Conservation (phyloP, 257 asterid genomes). For the Nicotiana tomentosiformis region DNA sequence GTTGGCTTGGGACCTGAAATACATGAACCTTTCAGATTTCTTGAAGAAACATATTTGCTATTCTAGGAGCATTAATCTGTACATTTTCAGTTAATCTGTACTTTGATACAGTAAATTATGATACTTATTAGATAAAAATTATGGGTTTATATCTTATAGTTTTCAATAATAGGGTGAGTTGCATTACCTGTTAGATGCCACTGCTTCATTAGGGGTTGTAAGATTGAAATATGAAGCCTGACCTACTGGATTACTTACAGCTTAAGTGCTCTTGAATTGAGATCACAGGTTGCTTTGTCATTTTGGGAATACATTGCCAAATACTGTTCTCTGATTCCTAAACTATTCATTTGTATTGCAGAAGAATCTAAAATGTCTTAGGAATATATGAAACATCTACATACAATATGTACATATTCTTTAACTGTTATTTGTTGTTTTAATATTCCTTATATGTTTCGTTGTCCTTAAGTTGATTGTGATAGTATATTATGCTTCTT, state of each 20-base stretch:
- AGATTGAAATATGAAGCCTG: background rate
- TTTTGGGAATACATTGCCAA: background rate
- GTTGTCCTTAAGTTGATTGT: too few relatives aligned
- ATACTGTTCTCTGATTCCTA: background rate
- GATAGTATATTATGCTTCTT: too few relatives aligned
- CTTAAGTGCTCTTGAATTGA: background rate
- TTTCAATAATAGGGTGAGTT: background rate
- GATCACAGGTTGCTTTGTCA: background rate
- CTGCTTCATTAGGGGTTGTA: background rate
- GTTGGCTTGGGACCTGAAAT: background rate
- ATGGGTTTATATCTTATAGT: background rate
- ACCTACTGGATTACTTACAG: background rate
- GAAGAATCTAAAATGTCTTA: too few relatives aligned
- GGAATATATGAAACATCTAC: too few relatives aligned
- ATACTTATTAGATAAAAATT: background rate
- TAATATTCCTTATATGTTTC: too few relatives aligned
- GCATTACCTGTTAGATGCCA: background rate
- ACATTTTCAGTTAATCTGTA: background rate
- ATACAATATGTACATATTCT: too few relatives aligned
- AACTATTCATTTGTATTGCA: background rate
- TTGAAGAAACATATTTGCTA: background rate
- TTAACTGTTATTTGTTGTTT: too few relatives aligned
- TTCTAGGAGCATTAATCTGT: background rate
- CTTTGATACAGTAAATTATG: background rate
- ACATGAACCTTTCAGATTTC: background rate